Conservation (phyloP, 805 yeast species). For the Wickerhamiella galacta region DNA sequence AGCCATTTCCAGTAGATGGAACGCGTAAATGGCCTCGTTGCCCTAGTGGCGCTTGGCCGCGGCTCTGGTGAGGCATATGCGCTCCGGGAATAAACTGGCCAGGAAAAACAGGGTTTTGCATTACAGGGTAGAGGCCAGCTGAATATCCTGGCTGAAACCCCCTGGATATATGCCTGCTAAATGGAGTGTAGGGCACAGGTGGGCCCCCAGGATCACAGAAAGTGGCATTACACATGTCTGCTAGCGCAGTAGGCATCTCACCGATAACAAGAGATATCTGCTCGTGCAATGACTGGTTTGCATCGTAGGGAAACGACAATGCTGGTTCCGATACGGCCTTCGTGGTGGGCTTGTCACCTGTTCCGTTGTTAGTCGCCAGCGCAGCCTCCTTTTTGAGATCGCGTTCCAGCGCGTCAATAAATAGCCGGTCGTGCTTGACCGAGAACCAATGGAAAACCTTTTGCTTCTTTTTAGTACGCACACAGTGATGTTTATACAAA, state of each 20-base stretch:
- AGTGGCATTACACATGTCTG: slow-evolving; percentile 19
- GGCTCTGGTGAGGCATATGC: too few species aligned
- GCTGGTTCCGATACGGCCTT: slow-evolving; percentile 64
- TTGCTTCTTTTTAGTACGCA: slow-evolving; percentile 90
- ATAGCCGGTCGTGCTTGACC: slow-evolving; percentile 82
- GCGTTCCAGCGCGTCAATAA: slow-evolving; percentile 85
- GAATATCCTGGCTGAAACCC: too few species aligned
- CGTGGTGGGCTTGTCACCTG: slow-evolving; percentile 54
- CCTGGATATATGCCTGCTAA: too few species aligned
- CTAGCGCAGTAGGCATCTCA: slow-evolving; percentile 16
- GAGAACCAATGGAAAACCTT: slow-evolving; percentile 94
- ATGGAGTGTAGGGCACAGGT: too few species aligned
- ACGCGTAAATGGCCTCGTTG: too few species aligned
- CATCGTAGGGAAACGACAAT: slow-evolving; percentile 50
- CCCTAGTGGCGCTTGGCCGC: too few species aligned
- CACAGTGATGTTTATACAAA: slow-evolving; percentile 67
- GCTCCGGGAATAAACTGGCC: too few species aligned
- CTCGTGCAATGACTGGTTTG: slow-evolving; percentile 21
- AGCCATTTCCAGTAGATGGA: too few species aligned
- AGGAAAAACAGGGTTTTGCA: too few species aligned
- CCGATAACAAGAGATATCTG: slow-evolving; percentile 20
- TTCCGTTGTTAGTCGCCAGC: slow-evolving; percentile 1
- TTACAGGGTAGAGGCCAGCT: too few species aligned
- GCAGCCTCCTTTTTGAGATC: slow-evolving; percentile 63
- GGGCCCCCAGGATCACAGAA: neutral